phyloP scores from a whole-genome alignment of 116 monocot species.

The Cymodocea nodosa region DNA sequence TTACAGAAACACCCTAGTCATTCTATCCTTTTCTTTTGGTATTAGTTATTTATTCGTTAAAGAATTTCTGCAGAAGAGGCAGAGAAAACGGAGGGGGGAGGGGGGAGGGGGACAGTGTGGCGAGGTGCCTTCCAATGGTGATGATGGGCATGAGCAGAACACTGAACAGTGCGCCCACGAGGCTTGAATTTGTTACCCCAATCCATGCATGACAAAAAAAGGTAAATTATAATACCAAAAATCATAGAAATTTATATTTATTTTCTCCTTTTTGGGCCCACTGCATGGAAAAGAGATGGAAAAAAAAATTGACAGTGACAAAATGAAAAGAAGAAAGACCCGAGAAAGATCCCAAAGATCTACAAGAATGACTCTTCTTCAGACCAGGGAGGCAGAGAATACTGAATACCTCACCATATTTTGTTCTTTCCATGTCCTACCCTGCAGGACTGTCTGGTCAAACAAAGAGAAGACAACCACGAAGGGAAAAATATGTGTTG shows the following conservation, averaged over 20 bases:
- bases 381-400: not conserved
- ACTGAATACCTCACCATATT: constrained; percentile 6
- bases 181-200: constrained; percentile 12
- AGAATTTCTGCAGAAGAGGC: too few relatives aligned
- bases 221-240: constrained; percentile 8
- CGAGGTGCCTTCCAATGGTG: not conserved
- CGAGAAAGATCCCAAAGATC: constrained; percentile 18
- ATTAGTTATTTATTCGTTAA: too few relatives aligned
- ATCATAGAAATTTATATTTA: constrained; percentile 6
- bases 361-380: constrained; percentile 5
- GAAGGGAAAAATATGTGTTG: not conserved
- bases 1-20: too few relatives aligned
- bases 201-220: constrained; percentile 34
- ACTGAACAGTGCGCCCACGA: constrained; percentile 13
- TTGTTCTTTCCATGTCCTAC: constrained; percentile 19
- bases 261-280: constrained; percentile 15
- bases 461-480: not conserved
- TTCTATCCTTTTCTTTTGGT: too few relatives aligned
- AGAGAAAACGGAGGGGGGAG: too few relatives aligned
- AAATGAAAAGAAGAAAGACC: constrained; percentile 2
- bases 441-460: constrained; percentile 13
- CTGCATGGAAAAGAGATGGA: constrained; percentile 12
- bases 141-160: constrained; percentile 9
- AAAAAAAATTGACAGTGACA: constrained; percentile 1
- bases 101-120: too few relatives aligned